A percentile compares a stretch with the other conserved stretches of the same genome.
phyloP scores from a whole-genome alignment of 192 early-diverging fungal species.

The Coemansia interrupta region DNA sequence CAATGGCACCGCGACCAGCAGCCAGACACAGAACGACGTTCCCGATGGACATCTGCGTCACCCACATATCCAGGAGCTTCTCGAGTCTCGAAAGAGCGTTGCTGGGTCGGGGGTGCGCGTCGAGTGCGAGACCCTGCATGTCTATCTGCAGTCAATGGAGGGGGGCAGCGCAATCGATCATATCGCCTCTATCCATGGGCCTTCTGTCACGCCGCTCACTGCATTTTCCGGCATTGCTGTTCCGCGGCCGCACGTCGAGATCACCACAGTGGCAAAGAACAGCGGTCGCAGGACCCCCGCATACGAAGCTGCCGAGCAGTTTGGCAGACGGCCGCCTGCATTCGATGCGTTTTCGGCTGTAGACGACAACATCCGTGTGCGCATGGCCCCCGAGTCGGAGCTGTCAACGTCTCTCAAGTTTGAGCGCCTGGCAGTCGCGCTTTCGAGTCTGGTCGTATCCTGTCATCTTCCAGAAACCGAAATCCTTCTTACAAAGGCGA shows the following conservation, averaged over 20 bases:
- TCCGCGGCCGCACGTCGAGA: slow-evolving; percentile 49
- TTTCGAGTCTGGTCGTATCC: slow-evolving; percentile 42
- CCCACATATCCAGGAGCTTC: slow-evolving; percentile 51
- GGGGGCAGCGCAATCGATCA: slow-evolving; percentile 28
- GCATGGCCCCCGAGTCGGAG: slow-evolving; percentile 49
- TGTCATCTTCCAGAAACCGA: slow-evolving; percentile 50
- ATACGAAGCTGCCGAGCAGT: slow-evolving; percentile 4
- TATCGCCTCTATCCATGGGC: slow-evolving; percentile 39
- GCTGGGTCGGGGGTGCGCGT: slow-evolving; percentile 45
- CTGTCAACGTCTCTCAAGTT: slow-evolving; percentile 46
- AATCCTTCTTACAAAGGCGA: slow-evolving; percentile 17
- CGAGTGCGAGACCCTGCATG: slow-evolving; percentile 38
- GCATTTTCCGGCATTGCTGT: slow-evolving; percentile 17
- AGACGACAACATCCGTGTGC: slow-evolving; percentile 47
- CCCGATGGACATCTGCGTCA: slow-evolving; percentile 50
- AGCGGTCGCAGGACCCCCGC: slow-evolving; percentile 8
- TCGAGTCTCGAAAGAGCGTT: slow-evolving; percentile 48
- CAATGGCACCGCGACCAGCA: slow-evolving; percentile 51
- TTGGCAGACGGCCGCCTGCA: slow-evolving; percentile 34
- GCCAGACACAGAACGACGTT: slow-evolving; percentile 27
- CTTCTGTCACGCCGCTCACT: slow-evolving; percentile 1
- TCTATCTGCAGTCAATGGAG: slow-evolving; percentile 38
- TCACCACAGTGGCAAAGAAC: slow-evolving; percentile 37
- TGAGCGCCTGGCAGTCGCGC: slow-evolving; percentile 39
- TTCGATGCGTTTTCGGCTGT: slow-evolving; percentile 49